Conservation (phyloP, 495 filamentous ascomycete genomes). For the Parathielavia hyrcaniae region DNA sequence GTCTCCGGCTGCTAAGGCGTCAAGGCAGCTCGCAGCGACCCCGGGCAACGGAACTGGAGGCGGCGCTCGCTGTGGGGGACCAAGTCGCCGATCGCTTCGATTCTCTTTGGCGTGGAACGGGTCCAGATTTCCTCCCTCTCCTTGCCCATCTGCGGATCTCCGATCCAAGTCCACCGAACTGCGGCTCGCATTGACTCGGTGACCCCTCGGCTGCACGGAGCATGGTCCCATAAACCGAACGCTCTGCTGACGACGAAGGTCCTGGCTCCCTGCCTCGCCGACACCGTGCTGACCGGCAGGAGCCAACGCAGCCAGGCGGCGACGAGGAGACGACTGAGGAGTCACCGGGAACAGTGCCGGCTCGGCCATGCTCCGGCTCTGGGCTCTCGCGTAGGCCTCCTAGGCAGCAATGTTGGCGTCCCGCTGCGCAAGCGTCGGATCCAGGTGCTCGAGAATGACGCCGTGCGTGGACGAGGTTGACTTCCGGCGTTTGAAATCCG, state of each 20-base stretch:
- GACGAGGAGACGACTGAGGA: slow-evolving; percentile 23
- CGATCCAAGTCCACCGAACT: neutral
- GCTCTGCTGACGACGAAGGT: slow-evolving; percentile 44
- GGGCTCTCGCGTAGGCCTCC: slow-evolving; percentile 56
- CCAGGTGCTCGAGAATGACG: slow-evolving; percentile 43
- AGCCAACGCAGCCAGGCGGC: slow-evolving; percentile 5
- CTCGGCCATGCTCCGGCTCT: slow-evolving; percentile 42
- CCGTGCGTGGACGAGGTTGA: slow-evolving; percentile 56
- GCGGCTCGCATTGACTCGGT: neutral
- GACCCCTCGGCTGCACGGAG: slow-evolving; percentile 24
- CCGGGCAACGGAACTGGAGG: slow-evolving; percentile 19
- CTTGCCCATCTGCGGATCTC: neutral
- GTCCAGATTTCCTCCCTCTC: slow-evolving; percentile 8
- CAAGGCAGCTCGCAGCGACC: slow-evolving; percentile 31
- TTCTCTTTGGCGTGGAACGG: slow-evolving; percentile 10
- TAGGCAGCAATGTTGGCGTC: slow-evolving; percentile 65
- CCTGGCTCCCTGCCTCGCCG: slow-evolving; percentile 9
- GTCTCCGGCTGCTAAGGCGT: slow-evolving; percentile 34
- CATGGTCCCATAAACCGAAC: slow-evolving; percentile 49
- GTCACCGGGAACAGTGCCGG: slow-evolving; percentile 32
- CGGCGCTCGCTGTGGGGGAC: slow-evolving; percentile 17
- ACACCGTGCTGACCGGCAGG: neutral
- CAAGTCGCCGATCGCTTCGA: neutral
- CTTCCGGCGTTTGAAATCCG: slow-evolving; percentile 51
- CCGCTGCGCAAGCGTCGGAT: slow-evolving; percentile 50